Conservation (phyloP, 208 protist genomes). For the Leishmania lainsoni region DNA sequence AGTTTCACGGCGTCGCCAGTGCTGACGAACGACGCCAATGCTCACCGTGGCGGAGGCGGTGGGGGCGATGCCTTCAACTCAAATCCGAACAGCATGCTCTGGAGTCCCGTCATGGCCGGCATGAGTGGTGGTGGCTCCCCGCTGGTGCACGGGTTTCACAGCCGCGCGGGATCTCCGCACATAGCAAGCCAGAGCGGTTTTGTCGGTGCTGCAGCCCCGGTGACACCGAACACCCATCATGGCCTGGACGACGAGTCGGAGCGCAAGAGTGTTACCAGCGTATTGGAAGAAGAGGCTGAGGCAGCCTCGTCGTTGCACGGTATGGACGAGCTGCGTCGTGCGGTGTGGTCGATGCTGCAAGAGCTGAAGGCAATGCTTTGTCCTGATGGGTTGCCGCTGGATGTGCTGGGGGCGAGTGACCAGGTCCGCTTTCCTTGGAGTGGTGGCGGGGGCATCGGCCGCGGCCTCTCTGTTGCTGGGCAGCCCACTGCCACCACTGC, state of each 20-base stretch:
- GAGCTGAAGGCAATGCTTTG: constrained; percentile 28
- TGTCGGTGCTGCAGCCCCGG: background rate
- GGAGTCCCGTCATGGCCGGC: constrained; percentile 18
- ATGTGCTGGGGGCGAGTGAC: constrained; percentile 19
- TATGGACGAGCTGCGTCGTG: constrained; percentile 35
- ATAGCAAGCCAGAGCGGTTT: background rate
- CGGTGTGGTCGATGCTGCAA: constrained; percentile 35
- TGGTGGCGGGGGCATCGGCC: background rate
- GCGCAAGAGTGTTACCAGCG: constrained; percentile 3
- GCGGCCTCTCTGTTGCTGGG: background rate
- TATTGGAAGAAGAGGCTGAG: constrained; percentile 13
- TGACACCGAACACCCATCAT: background rate
- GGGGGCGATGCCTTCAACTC: constrained; percentile 10
- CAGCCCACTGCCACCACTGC: background rate
- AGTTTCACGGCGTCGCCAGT: background rate
- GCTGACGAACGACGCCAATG: background rate
- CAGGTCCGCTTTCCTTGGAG: constrained; percentile 11
- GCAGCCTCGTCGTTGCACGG: constrained; percentile 8
- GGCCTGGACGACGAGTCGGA: constrained; percentile 11
- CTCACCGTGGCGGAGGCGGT: background rate
- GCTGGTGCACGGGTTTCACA: background rate
- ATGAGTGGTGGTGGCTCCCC: background rate
- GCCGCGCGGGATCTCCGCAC: background rate
- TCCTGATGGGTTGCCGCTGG: constrained; percentile 16
- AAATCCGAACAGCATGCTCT: constrained; percentile 24